phyloP scores from a whole-genome alignment of 2,329 filamentous ascomycete species.

The Leptographium lundbergii region DNA sequence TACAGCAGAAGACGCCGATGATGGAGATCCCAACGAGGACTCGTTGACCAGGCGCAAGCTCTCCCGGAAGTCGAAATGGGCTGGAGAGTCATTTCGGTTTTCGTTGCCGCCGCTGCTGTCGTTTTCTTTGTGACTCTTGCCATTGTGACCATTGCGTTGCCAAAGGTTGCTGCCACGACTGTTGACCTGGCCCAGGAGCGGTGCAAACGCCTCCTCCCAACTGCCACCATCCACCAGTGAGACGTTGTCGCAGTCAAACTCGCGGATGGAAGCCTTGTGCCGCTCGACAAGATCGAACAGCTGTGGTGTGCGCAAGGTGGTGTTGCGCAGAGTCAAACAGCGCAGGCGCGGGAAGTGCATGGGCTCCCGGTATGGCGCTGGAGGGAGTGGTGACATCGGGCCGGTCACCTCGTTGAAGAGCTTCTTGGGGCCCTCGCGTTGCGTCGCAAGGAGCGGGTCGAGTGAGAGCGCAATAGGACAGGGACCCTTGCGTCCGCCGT shows the following conservation, averaged over 20 bases:
- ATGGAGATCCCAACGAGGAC: conserved; percentile 5
- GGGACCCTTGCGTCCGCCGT: conserved; percentile 42
- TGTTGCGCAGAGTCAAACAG: conserved; percentile 60
- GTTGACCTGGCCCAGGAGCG: conserved; percentile 41
- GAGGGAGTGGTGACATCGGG: conserved; percentile 50
- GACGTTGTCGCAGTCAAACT: conserved; percentile 73
- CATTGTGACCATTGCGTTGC: conserved; percentile 23
- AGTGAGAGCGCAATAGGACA: conserved; percentile 58
- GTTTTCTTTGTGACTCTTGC: background rate
- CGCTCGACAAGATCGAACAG: conserved; percentile 54
- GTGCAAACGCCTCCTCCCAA: conserved; percentile 75
- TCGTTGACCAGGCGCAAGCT: conserved; percentile 15
- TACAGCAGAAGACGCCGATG: conserved; percentile 1
- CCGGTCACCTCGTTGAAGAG: conserved; percentile 53
- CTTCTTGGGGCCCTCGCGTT: conserved; percentile 39
- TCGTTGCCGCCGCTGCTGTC: conserved; percentile 20
- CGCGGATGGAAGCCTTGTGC: conserved; percentile 56
- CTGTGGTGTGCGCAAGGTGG: conserved; percentile 57
- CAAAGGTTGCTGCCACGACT: conserved; percentile 27
- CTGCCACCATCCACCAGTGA: conserved; percentile 52
- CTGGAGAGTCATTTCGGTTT: conserved; percentile 15
- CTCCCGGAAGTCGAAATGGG: background rate
- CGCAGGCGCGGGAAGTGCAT: conserved; percentile 56
- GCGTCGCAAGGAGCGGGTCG: conserved; percentile 56
- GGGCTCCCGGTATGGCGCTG: conserved; percentile 34